These are phyloP conservation scores for Penicillium macrosclerotiorum DNA, from an alignment of 495 filamentous ascomycete species.

Conservation along the genomic window DNA sequence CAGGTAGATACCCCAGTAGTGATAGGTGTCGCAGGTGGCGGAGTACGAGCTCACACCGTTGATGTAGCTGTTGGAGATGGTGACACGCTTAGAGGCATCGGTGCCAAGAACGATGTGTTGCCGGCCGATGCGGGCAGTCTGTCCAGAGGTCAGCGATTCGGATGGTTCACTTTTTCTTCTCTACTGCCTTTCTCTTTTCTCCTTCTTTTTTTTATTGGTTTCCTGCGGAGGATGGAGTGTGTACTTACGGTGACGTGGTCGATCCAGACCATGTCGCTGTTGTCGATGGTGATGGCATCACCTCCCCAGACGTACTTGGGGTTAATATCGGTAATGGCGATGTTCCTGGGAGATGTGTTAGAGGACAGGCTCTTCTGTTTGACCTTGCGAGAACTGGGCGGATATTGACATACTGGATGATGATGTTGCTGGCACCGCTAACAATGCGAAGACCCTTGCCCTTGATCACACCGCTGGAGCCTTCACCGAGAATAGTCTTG, in stretches of 20 bases:
- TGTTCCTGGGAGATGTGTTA: constrained; percentile 28
- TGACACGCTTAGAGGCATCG: constrained; percentile 39
- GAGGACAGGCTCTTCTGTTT: not conserved
- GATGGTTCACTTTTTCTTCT: no score
- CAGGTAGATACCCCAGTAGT: constrained; percentile 48
- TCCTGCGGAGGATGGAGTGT: no score
- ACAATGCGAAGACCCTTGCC: constrained; percentile 47
- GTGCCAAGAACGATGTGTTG: constrained; percentile 47
- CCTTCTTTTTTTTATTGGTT: no score
- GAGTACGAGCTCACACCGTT: constrained; percentile 39
- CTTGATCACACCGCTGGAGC: constrained; percentile 37
- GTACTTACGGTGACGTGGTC: constrained; percentile 41
- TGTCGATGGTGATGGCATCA: constrained; percentile 45
- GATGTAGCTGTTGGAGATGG: constrained; percentile 48
- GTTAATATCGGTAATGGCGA: constrained; percentile 48
- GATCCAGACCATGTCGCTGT: constrained; percentile 46
- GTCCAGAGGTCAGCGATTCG: not conserved
- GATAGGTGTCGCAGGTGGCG: constrained; percentile 44
- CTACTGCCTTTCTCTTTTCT: no score
- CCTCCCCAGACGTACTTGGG: constrained; percentile 51
- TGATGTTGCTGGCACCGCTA: constrained; percentile 43
- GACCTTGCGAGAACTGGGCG: not conserved
- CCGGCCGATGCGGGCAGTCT: constrained; percentile 45
- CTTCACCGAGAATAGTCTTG: constrained; percentile 44
- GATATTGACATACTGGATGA: constrained; percentile 38